Evolutionary conservation across 768 basidiomycete genomes (phyloP).

Genomic region (Tulasnella calospora): DNA sequence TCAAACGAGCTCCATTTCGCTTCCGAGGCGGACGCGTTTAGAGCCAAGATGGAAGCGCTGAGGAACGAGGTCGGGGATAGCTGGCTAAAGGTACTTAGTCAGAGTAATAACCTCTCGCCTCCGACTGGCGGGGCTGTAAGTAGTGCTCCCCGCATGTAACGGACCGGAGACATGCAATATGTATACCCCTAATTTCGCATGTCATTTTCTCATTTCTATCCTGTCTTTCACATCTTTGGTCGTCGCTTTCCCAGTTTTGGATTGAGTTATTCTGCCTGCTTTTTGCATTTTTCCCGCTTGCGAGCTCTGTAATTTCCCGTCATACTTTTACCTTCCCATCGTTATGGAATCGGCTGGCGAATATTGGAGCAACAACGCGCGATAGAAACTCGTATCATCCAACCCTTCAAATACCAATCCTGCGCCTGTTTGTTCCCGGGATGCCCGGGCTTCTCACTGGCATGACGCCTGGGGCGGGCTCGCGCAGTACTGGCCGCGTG

Average conservation of each 20-base stretch:
- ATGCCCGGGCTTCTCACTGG: no score
- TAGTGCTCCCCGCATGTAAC: background rate
- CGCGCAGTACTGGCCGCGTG: no score
- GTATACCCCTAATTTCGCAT: background rate
- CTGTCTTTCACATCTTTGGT: background rate
- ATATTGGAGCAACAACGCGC: background rate
- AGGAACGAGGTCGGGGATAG: conserved; percentile 85
- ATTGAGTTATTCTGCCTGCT: background rate
- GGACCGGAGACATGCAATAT: background rate
- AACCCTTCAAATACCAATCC: no score
- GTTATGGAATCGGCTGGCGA: background rate
- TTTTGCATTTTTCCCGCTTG: background rate
- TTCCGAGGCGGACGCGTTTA: conserved; percentile 60
- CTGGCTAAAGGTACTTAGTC: conserved; percentile 80
- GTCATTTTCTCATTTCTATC: background rate
- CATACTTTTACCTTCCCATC: background rate
- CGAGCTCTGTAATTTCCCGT: background rate
- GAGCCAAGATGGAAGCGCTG: conserved; percentile 72
- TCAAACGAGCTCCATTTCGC: conserved; percentile 38
- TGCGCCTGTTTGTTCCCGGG: background rate
- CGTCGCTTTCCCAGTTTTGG: background rate
- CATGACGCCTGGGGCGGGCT: no score
- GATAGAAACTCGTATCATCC: background rate
- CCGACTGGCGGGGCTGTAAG: background rate
- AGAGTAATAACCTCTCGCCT: conserved; percentile 40